Evolutionary conservation across 306 rosid species (phyloP).

Genomic region (Glycyrrhiza uralensis): DNA sequence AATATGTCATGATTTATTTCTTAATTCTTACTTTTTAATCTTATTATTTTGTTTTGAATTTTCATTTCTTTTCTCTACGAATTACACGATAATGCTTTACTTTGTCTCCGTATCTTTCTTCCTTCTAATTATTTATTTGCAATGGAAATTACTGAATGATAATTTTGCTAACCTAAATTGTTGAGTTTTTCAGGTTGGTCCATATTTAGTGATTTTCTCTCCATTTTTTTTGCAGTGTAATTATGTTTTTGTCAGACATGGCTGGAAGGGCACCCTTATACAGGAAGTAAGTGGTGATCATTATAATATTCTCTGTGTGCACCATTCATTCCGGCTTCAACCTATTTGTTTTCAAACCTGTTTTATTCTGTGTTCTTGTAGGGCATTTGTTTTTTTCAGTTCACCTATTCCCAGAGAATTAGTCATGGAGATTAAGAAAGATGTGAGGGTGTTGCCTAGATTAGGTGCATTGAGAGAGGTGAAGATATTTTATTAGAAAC

Average conservation of each 20-base stretch:
- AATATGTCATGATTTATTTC: neutral
- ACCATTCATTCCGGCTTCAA: conserved; percentile 13
- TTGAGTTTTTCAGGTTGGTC: conserved; percentile 1
- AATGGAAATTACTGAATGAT: conserved; percentile 6
- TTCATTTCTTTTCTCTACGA: neutral
- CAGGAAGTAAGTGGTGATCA: conserved; percentile 67
- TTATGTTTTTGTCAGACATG: conserved; percentile 92
- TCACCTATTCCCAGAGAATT: conserved; percentile 75
- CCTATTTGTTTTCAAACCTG: conserved; percentile 15
- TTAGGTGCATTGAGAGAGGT: conserved; percentile 92
- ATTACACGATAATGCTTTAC: conserved; percentile 6
- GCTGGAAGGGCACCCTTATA: conserved; percentile 83
- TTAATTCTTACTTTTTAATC: neutral
- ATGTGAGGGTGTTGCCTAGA: conserved; percentile 63
- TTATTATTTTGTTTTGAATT: neutral
- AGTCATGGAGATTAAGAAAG: conserved; percentile 72
- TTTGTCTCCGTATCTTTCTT: neutral
- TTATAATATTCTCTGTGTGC: conserved; percentile 13
- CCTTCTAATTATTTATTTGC: conserved; percentile 16
- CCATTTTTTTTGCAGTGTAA: conserved; percentile 60
- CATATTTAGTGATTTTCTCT: conserved; percentile 33
- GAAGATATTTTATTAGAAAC: conserved; percentile 23
- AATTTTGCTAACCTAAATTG: neutral
- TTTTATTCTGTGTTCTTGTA: conserved; percentile 42
- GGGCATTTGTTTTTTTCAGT: conserved; percentile 97